Conservation (phyloP, 129 eudicot genomes). For the sunflower (Helianthus annuus) region HanXRQr2.0-SUNRISE NC_035433.2:138499589-138500088, state of each 20-base stretch:
- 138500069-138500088: no score
- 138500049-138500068: no score
- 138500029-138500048: background rate
- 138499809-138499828: conserved; percentile 14
- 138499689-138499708: no score
- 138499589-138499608: no score
- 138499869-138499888: conserved; percentile 32
- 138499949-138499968: conserved; percentile 5
- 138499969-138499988: conserved; percentile 1
- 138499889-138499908: conserved; percentile 36
- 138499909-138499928: conserved; percentile 19
- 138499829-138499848: conserved; percentile 15
- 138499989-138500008: conserved; percentile 31
- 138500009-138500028: conserved; percentile 33
- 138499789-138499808: background rate
- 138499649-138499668: no score
- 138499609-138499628: no score
- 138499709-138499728: no score
- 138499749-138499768: background rate
- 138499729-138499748: no score
- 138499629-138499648: no score
- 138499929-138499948: conserved; percentile 23
- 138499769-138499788: conserved; percentile 1
- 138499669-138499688: no score
- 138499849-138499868: conserved; percentile 25